Evolutionary conservation across 2,329 filamentous ascomycete species (phyloP).

Genomic region (Beauveria australis): DNA sequence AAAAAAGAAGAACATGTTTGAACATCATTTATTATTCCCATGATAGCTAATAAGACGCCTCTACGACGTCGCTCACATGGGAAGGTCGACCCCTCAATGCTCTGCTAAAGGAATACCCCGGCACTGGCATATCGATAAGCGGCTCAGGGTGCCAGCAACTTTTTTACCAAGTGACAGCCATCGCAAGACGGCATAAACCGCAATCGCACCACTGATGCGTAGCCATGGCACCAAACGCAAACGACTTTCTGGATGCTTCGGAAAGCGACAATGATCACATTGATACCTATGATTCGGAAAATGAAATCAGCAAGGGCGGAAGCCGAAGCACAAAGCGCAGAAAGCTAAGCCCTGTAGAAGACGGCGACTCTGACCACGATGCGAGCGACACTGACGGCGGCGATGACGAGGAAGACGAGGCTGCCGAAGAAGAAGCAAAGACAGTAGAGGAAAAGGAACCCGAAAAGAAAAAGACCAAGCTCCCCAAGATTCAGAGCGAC

Average conservation of each 20-base stretch:
- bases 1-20: too few relatives aligned
- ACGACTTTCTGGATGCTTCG: constrained; percentile 58
- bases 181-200: not conserved
- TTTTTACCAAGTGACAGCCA: not conserved
- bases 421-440: constrained; percentile 12
- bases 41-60: too few relatives aligned
- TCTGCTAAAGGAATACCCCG: constrained; percentile 1
- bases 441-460: constrained; percentile 12
- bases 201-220: not conserved
- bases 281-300: constrained; percentile 59
- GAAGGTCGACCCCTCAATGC: not conserved
- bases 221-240: constrained; percentile 59
- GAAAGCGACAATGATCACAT: constrained; percentile 52
- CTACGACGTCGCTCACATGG: too few relatives aligned
- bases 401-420: constrained; percentile 17
- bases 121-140: constrained; percentile 9
- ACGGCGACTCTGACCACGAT: constrained; percentile 21
- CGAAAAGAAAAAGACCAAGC: constrained; percentile 20
- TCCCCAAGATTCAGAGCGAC: constrained; percentile 22
- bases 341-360: constrained; percentile 41
- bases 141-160: not conserved
- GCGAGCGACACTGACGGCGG: constrained; percentile 18
- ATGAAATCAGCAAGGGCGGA: constrained; percentile 60
- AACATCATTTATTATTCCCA: too few relatives aligned
- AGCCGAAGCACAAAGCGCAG: constrained; percentile 54